Evolutionary conservation across 352 stramenopile species (phyloP).

Genomic region (Globisporangium nodosum): DNA sequence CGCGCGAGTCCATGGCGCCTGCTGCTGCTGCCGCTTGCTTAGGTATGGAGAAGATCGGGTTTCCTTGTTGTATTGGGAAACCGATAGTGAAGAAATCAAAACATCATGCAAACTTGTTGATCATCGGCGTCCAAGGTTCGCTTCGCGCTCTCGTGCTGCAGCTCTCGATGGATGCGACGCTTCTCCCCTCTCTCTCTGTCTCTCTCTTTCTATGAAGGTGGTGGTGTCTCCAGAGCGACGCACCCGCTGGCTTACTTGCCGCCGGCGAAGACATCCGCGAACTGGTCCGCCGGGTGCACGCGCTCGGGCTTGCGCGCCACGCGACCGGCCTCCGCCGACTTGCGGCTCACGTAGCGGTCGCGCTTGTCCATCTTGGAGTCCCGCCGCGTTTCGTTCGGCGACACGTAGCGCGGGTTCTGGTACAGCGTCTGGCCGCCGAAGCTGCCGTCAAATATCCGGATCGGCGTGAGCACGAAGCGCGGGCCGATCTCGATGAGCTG

Average conservation of each 20-base stretch:
- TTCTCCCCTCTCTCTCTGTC: neutral
- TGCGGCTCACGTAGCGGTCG: slow-evolving; percentile 89
- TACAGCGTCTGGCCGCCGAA: slow-evolving; percentile 98
- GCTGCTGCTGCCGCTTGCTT: neutral
- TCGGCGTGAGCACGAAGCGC: slow-evolving; percentile 97
- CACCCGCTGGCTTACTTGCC: slow-evolving; percentile 17
- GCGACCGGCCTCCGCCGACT: slow-evolving; percentile 78
- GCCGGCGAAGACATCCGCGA: slow-evolving; percentile 81
- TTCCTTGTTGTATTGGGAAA: neutral
- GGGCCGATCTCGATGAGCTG: slow-evolving; percentile 99
- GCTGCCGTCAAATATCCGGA: slow-evolving; percentile 98
- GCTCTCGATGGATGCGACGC: neutral
- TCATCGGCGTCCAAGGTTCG: no score
- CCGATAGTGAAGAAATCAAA: neutral
- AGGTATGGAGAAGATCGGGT: neutral
- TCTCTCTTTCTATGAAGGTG: slow-evolving; percentile 2
- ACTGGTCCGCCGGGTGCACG: slow-evolving; percentile 71
- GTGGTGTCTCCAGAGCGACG: neutral
- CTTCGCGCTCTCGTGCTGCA: no score
- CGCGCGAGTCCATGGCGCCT: slow-evolving; percentile 37
- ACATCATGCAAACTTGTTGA: neutral
- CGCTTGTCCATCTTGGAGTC: slow-evolving; percentile 92
- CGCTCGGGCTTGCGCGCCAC: slow-evolving; percentile 66
- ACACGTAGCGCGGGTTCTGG: slow-evolving; percentile 97
- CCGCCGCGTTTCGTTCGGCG: slow-evolving; percentile 89